Evolutionary conservation across 2,329 filamentous ascomycete species (phyloP).

Genomic region (Dothistroma pini): DNA sequence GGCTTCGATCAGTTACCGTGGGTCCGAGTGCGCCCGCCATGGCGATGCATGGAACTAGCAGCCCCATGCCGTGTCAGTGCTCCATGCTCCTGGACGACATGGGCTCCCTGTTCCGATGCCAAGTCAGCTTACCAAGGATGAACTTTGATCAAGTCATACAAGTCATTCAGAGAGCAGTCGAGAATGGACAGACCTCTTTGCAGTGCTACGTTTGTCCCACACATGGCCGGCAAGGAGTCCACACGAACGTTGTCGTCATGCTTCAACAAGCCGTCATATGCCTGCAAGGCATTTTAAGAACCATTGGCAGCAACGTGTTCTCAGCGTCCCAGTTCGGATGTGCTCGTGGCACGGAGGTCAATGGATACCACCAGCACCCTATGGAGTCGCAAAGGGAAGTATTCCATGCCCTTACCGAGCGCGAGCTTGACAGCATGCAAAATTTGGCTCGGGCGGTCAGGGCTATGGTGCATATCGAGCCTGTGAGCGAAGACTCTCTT

Average conservation of each 20-base stretch:
- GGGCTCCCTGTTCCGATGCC: neutral
- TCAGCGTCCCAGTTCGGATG: neutral
- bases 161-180: neutral
- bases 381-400: neutral
- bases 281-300: neutral
- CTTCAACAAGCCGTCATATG: neutral
- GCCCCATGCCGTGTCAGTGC: neutral
- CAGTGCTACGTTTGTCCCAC: neutral
- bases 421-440: neutral
- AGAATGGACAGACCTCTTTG: neutral
- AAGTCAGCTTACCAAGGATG: neutral
- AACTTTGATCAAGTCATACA: neutral
- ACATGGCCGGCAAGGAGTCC: neutral
- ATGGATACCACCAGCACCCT: neutral
- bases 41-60: neutral
- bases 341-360: neutral
- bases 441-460: neutral
- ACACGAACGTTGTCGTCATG: neutral
- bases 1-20: neutral
- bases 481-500: neutral
- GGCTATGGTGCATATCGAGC: neutral
- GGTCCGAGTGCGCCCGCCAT: neutral
- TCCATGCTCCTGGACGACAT: neutral
- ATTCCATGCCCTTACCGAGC: neutral
- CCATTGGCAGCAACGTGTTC: neutral